A percentile compares a stretch with the other conserved stretches of the same genome.
These are phyloP conservation scores for Populus pruinosa DNA, from an alignment of 345 rosid species.

Conservation along the genomic window DNA sequence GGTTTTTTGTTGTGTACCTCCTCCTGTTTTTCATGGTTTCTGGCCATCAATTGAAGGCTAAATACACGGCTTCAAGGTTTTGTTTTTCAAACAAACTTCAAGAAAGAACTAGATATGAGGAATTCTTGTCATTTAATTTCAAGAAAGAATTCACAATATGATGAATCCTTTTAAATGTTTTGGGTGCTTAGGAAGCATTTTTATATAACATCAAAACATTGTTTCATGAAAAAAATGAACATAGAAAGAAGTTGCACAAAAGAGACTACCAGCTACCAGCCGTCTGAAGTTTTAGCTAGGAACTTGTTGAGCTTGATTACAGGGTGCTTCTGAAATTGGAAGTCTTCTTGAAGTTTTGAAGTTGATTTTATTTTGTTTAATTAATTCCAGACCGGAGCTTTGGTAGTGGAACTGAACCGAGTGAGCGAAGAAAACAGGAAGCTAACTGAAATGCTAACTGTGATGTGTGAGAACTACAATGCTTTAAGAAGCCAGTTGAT, in stretches of 20 bases:
- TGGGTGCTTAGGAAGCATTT: background rate
- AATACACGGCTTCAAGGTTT: background rate
- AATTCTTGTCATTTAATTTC: background rate
- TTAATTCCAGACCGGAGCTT: constrained; percentile 36
- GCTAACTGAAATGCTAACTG: constrained; percentile 67
- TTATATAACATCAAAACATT: background rate
- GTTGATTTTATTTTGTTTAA: background rate
- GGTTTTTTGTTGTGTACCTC: background rate
- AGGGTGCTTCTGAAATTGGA: background rate
- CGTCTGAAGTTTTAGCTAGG: background rate
- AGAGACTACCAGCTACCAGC: background rate
- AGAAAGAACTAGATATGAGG: background rate
- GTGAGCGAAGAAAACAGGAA: constrained; percentile 83
- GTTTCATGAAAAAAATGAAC: background rate
- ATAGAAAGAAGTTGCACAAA: background rate
- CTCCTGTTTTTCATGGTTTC: background rate
- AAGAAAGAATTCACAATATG: background rate
- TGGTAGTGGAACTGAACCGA: constrained; percentile 76
- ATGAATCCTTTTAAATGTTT: background rate
- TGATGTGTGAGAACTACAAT: constrained; percentile 76
- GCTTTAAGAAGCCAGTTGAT: constrained; percentile 54
- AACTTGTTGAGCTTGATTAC: background rate
- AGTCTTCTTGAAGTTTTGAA: background rate
- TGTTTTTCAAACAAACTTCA: background rate
- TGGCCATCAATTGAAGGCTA: background rate